These are phyloP conservation scores for Physcomitrellopsis africana DNA, from an alignment of 225 moss, liverwort and hornwort species.

Conservation along the genomic window DNA sequence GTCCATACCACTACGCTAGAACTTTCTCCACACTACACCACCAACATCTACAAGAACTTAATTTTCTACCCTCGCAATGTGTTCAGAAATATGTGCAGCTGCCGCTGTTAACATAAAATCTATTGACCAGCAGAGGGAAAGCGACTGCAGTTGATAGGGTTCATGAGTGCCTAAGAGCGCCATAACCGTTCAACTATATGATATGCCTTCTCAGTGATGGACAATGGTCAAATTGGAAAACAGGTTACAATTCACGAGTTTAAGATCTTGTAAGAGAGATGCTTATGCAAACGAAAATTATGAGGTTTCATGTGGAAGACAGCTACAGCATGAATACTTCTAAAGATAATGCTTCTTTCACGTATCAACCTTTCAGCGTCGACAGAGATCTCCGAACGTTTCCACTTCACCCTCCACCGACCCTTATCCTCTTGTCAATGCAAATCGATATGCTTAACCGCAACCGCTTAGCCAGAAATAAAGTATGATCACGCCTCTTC, in stretches of 20 bases:
- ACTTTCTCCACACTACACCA: conserved; percentile 23
- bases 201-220: neutral
- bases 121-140: conserved; percentile 5
- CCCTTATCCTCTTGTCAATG: conserved; percentile 25
- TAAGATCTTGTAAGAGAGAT: conserved; percentile 2
- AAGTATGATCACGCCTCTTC: conserved; percentile 28
- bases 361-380: conserved; percentile 25
- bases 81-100: neutral
- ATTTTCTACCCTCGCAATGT: conserved; percentile 9
- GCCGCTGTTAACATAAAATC: neutral
- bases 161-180: neutral
- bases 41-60: conserved; percentile 10
- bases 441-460: conserved; percentile 9
- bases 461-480: conserved; percentile 26
- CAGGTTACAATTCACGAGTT: conserved; percentile 21
- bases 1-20: conserved; percentile 6
- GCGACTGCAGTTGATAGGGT: conserved; percentile 7
- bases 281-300: conserved; percentile 14
- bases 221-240: conserved; percentile 22
- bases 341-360: conserved; percentile 9
- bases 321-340: conserved; percentile 10
- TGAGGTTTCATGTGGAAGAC: conserved; percentile 15
- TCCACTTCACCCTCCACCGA: conserved; percentile 29
- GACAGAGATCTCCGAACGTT: conserved; percentile 16
- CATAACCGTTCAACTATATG: conserved; percentile 15